A percentile compares a stretch with the other conserved stretches of the same genome.
Evolutionary conservation across 2,329 filamentous ascomycete genomes (phyloP).

Genomic region (Coleophoma cylindrospora): DNA sequence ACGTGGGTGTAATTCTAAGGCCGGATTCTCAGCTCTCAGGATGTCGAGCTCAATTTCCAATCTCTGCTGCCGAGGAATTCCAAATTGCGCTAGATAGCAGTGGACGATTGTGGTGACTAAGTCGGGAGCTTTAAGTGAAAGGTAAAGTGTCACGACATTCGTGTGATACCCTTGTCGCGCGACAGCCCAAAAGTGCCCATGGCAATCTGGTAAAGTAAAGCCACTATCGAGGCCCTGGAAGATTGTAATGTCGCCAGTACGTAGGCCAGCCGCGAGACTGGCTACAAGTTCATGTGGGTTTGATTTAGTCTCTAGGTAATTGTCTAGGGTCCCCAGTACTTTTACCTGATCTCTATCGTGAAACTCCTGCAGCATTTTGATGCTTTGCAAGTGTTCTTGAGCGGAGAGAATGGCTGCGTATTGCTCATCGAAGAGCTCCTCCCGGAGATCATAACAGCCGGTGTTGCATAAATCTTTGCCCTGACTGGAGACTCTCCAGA

Average conservation of each 20-base stretch:
- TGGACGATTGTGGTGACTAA: conserved; percentile 26
- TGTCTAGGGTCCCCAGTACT: conserved; percentile 17
- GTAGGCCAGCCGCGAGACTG: conserved; percentile 23
- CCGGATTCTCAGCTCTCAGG: conserved; percentile 16
- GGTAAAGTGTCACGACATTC: conserved; percentile 23
- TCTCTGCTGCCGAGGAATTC: conserved; percentile 23
- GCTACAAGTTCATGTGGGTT: conserved; percentile 1
- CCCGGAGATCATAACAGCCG: conserved; percentile 27
- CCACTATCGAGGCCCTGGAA: conserved; percentile 30
- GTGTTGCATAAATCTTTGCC: conserved; percentile 19
- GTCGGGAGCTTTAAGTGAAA: conserved; percentile 27
- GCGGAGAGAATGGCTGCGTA: conserved; percentile 25
- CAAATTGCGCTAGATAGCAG: conserved; percentile 30
- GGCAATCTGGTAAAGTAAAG: conserved; percentile 27
- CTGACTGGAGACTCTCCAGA: conserved; percentile 27
- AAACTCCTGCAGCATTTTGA: conserved; percentile 27
- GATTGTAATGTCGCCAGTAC: conserved; percentile 19
- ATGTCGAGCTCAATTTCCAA: conserved; percentile 24
- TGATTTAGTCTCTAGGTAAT: conserved; percentile 5
- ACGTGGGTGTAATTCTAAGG: background rate
- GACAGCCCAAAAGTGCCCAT: conserved; percentile 28
- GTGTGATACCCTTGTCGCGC: conserved; percentile 10
- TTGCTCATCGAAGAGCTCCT: conserved; percentile 22
- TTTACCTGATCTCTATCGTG: conserved; percentile 23
- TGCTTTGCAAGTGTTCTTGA: conserved; percentile 26